Conservation (phyloP, 1,139 yeast species). For the Suhomyces bolitotheri region DNA sequence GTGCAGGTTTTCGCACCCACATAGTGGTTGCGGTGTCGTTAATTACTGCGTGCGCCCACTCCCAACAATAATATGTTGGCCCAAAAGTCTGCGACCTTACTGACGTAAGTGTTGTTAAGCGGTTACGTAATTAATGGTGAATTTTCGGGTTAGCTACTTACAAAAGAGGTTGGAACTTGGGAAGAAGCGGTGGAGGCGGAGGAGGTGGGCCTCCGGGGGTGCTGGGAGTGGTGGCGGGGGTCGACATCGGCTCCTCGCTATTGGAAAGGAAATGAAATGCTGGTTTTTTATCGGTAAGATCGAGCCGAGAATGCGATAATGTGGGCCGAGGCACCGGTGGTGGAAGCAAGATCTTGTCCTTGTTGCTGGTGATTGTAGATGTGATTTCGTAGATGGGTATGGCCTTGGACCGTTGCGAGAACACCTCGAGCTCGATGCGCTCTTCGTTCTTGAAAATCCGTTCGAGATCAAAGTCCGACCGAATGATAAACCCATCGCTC, state of each 20-base stretch:
- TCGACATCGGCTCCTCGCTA: constrained; percentile 18
- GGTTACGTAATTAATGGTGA: constrained; percentile 9
- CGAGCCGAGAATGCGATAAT: constrained; percentile 11
- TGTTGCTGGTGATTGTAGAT: constrained; percentile 27
- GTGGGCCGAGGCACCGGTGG: constrained; percentile 29
- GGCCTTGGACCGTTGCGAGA: constrained; percentile 32
- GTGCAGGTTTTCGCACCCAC: no score
- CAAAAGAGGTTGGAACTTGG: constrained; percentile 41
- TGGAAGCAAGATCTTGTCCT: constrained; percentile 31
- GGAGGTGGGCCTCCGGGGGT: constrained; percentile 17
- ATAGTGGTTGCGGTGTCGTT: no score
- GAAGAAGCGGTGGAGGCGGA: constrained; percentile 32
- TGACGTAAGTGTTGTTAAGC: constrained; percentile 9
- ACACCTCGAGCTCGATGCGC: constrained; percentile 37
- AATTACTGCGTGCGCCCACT: constrained; percentile 2
- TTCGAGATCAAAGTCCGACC: constrained; percentile 38
- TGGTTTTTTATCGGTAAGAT: no score
- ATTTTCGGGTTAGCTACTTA: no score
- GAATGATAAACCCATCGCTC: constrained; percentile 25
- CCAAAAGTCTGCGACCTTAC: constrained; percentile 12
- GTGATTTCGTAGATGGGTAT: constrained; percentile 41
- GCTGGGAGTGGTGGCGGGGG: not conserved
- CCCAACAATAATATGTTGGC: constrained; percentile 16
- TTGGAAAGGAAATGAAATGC: constrained; percentile 27
- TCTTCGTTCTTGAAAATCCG: constrained; percentile 31